Evolutionary conservation across 331 rosid genomes (phyloP).

Genomic region (Cydonia oblonga): DNA sequence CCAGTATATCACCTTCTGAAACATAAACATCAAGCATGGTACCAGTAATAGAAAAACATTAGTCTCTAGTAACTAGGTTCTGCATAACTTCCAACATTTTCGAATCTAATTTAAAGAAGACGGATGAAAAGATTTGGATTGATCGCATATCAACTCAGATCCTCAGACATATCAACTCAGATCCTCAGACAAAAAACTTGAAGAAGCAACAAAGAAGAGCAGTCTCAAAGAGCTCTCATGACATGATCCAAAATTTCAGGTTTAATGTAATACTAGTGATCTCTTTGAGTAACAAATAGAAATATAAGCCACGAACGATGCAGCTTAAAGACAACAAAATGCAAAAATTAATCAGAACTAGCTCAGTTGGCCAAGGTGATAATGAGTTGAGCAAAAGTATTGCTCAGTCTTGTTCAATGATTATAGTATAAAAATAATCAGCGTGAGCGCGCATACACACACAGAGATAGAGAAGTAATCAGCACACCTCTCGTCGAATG

Average conservation of each 20-base stretch:
- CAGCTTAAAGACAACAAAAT: background rate
- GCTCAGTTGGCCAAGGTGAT: background rate
- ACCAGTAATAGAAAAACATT: background rate
- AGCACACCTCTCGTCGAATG: constrained; percentile 44
- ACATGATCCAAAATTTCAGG: background rate
- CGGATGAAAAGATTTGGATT: background rate
- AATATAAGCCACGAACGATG: background rate
- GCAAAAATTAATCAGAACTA: background rate
- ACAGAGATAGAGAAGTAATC: background rate
- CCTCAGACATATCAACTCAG: background rate
- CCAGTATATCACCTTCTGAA: background rate
- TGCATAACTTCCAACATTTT: background rate
- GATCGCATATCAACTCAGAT: background rate
- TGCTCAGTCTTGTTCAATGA: background rate
- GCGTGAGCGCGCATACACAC: background rate
- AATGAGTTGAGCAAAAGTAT: background rate
- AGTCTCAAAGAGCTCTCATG: background rate
- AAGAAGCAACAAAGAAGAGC: background rate
- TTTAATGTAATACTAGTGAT: background rate
- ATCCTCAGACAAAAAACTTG: background rate
- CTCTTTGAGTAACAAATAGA: background rate
- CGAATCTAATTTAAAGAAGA: background rate
- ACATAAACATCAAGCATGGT: background rate
- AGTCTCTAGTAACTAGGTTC: background rate
- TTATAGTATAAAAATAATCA: background rate